phyloP scores from a whole-genome alignment of 768 basidiomycete species.

The Boletus eberwhitei region DNA sequence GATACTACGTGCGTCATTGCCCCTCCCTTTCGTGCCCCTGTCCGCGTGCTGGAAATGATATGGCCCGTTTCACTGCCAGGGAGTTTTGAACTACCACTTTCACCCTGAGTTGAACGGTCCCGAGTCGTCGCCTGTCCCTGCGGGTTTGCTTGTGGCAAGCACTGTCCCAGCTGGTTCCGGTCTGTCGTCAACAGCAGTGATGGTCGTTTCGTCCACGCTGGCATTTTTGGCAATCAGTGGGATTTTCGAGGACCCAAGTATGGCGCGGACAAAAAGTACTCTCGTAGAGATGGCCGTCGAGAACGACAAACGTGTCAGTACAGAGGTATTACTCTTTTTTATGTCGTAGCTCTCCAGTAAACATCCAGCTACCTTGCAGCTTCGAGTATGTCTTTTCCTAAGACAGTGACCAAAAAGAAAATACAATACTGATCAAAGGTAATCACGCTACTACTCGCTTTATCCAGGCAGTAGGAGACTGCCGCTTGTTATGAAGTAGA shows the following conservation, averaged over 20 bases:
- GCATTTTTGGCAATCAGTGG: conserved; percentile 77
- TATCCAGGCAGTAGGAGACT: no score
- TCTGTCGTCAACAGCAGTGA: conserved; percentile 82
- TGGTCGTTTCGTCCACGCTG: conserved; percentile 85
- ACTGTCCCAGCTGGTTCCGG: conserved; percentile 86
- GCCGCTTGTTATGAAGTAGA: no score
- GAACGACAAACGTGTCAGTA: conserved; percentile 80
- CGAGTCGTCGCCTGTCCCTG: conserved; percentile 45
- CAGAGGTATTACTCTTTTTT: no score
- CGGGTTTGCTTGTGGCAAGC: conserved; percentile 77
- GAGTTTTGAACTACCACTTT: conserved; percentile 66
- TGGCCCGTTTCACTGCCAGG: conserved; percentile 35
- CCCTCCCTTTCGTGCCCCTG: neutral
- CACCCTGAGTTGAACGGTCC: conserved; percentile 13
- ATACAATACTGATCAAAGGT: no score
- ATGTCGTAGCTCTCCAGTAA: no score
- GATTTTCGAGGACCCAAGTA: conserved; percentile 37
- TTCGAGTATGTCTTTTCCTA: no score
- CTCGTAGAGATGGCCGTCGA: conserved; percentile 79
- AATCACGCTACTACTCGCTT: no score
- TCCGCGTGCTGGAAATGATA: neutral
- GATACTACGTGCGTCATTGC: conserved; percentile 60
- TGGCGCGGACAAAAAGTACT: conserved; percentile 54
- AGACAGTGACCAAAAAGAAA: no score
- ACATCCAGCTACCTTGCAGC: no score